These are phyloP conservation scores for Teratosphaeria epicoccoides DNA, from an alignment of 2,329 filamentous ascomycete species.

Conservation along the genomic window DNA sequence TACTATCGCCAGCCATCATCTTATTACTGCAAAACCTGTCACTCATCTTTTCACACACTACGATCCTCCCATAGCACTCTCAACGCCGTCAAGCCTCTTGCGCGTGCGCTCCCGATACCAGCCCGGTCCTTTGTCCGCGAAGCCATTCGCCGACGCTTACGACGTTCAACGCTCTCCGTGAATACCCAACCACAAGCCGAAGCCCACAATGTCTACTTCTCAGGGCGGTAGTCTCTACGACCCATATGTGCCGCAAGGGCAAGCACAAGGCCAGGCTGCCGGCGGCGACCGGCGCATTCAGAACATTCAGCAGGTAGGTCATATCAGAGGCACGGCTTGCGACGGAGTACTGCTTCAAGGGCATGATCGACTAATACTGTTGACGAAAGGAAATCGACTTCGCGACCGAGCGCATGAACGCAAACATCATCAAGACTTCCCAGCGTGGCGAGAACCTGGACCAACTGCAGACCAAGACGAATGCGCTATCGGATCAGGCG, in stretches of 20 bases:
- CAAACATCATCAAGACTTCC: slow-evolving; percentile 95
- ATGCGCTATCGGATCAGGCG: slow-evolving; percentile 85
- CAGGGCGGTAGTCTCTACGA: slow-evolving; percentile 3
- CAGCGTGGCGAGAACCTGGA: slow-evolving; percentile 86
- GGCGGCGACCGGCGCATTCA: slow-evolving; percentile 1
- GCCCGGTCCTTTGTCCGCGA: neutral
- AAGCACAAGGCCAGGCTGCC: neutral
- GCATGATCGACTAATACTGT: neutral
- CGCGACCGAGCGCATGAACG: slow-evolving; percentile 86
- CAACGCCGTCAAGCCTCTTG: neutral
- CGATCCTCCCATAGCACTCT: neutral
- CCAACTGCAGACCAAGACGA: slow-evolving; percentile 81
- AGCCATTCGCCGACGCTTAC: neutral
- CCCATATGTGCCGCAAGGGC: slow-evolving; percentile 3
- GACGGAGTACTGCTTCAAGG: neutral
- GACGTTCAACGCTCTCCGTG: neutral
- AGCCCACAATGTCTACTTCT: neutral
- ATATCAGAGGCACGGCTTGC: neutral
- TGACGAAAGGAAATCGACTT: slow-evolving; percentile 80
- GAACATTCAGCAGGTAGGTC: slow-evolving; percentile 2
- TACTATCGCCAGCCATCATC: neutral
- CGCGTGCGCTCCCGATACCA: neutral
- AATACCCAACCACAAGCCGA: neutral
- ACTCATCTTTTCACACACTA: neutral
- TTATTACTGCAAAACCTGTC: neutral